Percentiles rank a stretch among this genome's conserved stretches.
These are phyloP conservation scores for Nothophytophthora sp. DNA, from an alignment of 352 stramenopile species.

Conservation along the genomic window DNA sequence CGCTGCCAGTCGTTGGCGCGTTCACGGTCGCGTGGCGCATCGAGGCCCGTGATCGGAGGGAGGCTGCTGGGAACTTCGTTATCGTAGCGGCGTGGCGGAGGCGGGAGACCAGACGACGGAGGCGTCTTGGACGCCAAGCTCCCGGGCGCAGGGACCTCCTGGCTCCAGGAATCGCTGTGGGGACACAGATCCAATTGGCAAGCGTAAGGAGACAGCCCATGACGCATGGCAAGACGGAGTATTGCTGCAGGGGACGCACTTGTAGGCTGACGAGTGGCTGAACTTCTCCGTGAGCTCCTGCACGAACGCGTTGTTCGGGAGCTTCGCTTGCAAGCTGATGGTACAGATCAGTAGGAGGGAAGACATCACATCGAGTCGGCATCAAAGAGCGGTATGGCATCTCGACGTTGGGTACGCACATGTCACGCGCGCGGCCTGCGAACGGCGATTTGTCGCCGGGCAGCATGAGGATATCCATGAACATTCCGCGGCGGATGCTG, in stretches of 20 bases:
- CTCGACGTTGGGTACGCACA: conserved; percentile 30
- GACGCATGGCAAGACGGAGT: neutral
- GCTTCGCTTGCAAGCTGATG: conserved; percentile 41
- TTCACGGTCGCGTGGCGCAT: conserved; percentile 18
- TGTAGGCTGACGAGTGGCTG: conserved; percentile 34
- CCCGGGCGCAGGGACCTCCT: conserved; percentile 9
- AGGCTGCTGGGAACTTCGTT: conserved; percentile 17
- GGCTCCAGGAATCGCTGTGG: conserved; percentile 52
- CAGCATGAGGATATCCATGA: conserved; percentile 68
- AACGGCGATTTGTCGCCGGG: conserved; percentile 71
- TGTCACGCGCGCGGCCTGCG: conserved; percentile 42
- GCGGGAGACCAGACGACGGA: conserved; percentile 7
- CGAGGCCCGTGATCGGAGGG: conserved; percentile 28
- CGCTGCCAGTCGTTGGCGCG: conserved; percentile 8
- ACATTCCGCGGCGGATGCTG: conserved; percentile 67
- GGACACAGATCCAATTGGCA: neutral
- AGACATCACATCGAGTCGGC: neutral
- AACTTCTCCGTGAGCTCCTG: conserved; percentile 58
- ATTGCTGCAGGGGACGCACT: conserved; percentile 41
- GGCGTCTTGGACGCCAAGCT: conserved; percentile 14
- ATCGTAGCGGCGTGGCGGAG: conserved; percentile 9
- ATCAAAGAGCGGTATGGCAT: neutral
- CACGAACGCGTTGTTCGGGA: conserved; percentile 52
- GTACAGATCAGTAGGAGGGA: neutral
- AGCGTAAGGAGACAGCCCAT: neutral